These are phyloP conservation scores for Penicillium goetzii DNA, from an alignment of 495 filamentous ascomycete genomes.

Conservation along the genomic window DNA sequence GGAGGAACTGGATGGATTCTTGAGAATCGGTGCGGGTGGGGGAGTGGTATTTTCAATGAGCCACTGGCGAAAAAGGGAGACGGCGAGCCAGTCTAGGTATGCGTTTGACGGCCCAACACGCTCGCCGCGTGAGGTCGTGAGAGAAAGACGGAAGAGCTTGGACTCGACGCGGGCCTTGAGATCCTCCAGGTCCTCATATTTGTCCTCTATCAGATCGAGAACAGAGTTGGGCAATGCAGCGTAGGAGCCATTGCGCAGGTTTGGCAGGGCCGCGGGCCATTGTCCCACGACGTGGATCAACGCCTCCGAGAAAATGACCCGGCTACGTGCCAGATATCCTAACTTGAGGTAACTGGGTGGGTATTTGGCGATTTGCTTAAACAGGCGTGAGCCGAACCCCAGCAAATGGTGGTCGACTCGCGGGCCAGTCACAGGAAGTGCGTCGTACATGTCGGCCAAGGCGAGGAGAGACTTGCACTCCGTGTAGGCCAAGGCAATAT, in stretches of 20 bases:
- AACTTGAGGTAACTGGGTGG: constrained; percentile 88
- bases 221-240: constrained; percentile 68
- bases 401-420: constrained; percentile 92
- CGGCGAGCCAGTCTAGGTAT: constrained; percentile 85
- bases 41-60: constrained; percentile 83
- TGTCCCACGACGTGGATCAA: constrained; percentile 90
- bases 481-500: constrained; percentile 87
- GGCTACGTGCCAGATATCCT: constrained; percentile 80
- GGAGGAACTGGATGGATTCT: constrained; percentile 35
- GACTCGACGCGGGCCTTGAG: constrained; percentile 69
- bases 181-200: constrained; percentile 80
- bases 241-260: constrained; percentile 65
- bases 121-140: constrained; percentile 80
- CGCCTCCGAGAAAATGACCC: constrained; percentile 87
- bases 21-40: constrained; percentile 56
- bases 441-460: constrained; percentile 90
- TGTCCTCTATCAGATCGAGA: constrained; percentile 87
- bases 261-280: constrained; percentile 80
- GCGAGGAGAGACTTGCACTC: constrained; percentile 86
- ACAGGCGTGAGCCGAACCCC: constrained; percentile 84
- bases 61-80: constrained; percentile 87
- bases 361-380: constrained; percentile 94
- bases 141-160: constrained; percentile 75
- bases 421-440: constrained; percentile 80
- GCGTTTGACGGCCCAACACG: constrained; percentile 74